Base-by-base conservation (phyloP, 345 rosid species). In the Melaleuca quinquenervia region DNA sequence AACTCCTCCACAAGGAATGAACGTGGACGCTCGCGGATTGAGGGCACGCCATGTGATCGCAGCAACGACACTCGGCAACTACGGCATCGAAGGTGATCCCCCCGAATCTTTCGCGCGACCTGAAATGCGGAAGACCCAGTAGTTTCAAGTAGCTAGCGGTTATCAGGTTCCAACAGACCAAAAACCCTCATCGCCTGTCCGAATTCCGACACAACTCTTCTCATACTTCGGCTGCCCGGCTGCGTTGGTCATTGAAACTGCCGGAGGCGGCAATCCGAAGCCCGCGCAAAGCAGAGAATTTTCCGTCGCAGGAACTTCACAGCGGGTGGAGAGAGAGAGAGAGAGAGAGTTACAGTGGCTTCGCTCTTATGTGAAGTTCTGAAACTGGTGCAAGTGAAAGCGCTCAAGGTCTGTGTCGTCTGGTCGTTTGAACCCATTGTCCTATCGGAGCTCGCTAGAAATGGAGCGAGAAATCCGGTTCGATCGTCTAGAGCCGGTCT, bases 1-100 rank as follows among this genome's bases (percentile, higher is more conserved):
- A 86, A 41, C 49, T 62, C 85, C 82, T 86, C 87, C 76, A 60
- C 50, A 86, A 21, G 82, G 87, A 86, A 82, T 86, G 84, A 83
- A 82, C 84, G 87, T 58, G 60, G 52, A 86, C 44, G 52, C 45
- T 82, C 62, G 44, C 52, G 52, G 85, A 52, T 32, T 80, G 80
- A 82, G 27, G 50, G 87, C 41, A 83, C 16, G 85, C 85, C 87
- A 86, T 86, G 15, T 29, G 82, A 27, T 86, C 56, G 70, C 12
- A 5, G 82, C 82, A 16, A 60, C 41, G 20, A 13, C 58, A 20
- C 62, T 22, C 54, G 15, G 84, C 58, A 56, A 56, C 50, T 49
- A 56, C 78, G 11, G 48, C 48, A 70, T 70, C 9, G 48, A 70
- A 70, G 32, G 48, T 24, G 78, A 70, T 16, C 48, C 36, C 78